A percentile compares a stretch with the other conserved stretches of the same genome.
These are phyloP conservation scores for Cercospora sojina DNA, from an alignment of 2,329 filamentous ascomycete genomes.

Conservation along the genomic window DNA sequence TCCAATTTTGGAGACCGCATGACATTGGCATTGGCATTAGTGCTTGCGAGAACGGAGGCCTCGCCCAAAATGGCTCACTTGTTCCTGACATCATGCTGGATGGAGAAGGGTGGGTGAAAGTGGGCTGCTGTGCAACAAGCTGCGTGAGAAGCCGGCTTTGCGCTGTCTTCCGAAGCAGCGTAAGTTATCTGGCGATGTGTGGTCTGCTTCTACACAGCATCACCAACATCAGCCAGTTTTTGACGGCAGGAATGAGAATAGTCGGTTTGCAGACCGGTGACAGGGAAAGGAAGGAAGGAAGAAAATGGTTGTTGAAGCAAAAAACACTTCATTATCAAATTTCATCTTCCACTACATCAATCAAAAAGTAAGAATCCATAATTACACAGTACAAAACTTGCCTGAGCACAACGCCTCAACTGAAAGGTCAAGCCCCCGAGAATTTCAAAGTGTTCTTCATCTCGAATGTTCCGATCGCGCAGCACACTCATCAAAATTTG, in stretches of 20 bases:
- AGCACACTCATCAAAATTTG: not conserved
- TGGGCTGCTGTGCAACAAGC: not conserved
- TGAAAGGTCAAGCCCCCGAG: not conserved
- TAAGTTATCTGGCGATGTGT: not conserved
- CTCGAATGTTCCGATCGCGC: not conserved
- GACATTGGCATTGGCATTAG: not conserved
- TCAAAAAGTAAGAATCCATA: not conserved
- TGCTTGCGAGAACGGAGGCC: not conserved
- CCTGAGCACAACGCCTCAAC: not conserved
- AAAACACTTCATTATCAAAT: not conserved
- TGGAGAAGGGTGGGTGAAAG: not conserved
- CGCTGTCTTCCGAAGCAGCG: not conserved
- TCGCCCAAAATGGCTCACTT: not conserved
- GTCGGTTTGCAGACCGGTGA: too few relatives aligned
- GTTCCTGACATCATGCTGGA: not conserved
- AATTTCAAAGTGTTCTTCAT: not conserved
- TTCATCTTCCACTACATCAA: not conserved
- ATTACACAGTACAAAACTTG: not conserved
- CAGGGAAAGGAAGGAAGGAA: too few relatives aligned
- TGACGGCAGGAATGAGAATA: too few relatives aligned
- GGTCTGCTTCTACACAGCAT: not conserved
- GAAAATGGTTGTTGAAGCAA: too few relatives aligned
- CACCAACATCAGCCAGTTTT: too few relatives aligned
- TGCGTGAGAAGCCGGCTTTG: not conserved
- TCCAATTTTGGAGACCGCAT: not conserved